A percentile compares a stretch with the other conserved stretches of the same genome.
Evolutionary conservation across 2,329 filamentous ascomycete species (phyloP).

Genomic region (Aquanectria penicillioides): DNA sequence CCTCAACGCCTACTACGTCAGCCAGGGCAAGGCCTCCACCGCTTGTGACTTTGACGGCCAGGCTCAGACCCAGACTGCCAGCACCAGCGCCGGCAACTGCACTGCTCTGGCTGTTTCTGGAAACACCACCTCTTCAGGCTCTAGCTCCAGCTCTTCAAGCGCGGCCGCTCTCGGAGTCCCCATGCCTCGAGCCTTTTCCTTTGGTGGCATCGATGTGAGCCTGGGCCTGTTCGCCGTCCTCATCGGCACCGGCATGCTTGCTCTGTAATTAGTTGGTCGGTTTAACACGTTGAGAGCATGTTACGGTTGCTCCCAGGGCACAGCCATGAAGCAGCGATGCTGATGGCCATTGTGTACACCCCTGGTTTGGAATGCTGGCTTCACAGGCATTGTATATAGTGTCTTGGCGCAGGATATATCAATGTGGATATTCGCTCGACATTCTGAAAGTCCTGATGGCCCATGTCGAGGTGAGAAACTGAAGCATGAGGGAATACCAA

Average conservation of each 20-base stretch:
- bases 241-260: constrained; percentile 63
- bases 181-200: constrained; percentile 51
- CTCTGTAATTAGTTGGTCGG: constrained; percentile 63
- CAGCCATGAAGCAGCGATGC: too few species aligned
- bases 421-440: too few species aligned
- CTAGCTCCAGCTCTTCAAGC: constrained; percentile 41
- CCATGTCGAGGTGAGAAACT: too few species aligned
- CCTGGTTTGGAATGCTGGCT: too few species aligned
- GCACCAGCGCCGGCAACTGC: constrained; percentile 62
- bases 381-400: too few species aligned
- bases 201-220: constrained; percentile 60
- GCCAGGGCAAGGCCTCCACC: constrained; percentile 59
- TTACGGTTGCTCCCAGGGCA: too few species aligned
- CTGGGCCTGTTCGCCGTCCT: constrained; percentile 62
- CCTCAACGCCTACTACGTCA: constrained; percentile 77
- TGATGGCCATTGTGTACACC: too few species aligned
- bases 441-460: too few species aligned
- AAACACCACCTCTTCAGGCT: constrained; percentile 42
- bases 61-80: constrained; percentile 64
- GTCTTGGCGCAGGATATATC: too few species aligned
- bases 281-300: too few species aligned
- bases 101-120: constrained; percentile 57
- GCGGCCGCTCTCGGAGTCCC: constrained; percentile 50
- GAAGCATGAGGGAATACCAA: too few species aligned
- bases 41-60: constrained; percentile 79